A percentile compares a stretch with the other conserved stretches of the same genome.
Conservation (phyloP, 805 yeast genomes). For the Citeromyces nyonsensis region DNA sequence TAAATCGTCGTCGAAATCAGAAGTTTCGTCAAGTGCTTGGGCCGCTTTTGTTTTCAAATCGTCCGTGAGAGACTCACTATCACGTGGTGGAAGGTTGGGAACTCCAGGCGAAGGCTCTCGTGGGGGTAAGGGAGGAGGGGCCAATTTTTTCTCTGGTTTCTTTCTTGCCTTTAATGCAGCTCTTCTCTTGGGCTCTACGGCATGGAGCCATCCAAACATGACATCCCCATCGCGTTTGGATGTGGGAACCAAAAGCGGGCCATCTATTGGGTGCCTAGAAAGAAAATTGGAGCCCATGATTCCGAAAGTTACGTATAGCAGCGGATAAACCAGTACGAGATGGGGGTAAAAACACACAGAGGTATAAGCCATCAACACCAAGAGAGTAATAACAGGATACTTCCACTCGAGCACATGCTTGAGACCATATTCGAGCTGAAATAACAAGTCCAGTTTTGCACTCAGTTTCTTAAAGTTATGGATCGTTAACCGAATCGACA, state of each 20-base stretch:
- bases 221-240: background rate
- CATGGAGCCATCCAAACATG: too few relatives aligned
- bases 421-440: conserved; percentile 45
- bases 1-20: too few relatives aligned
- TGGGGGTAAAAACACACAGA: conserved; percentile 60
- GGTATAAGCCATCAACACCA: conserved; percentile 43
- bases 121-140: too few relatives aligned
- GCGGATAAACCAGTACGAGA: conserved; percentile 47
- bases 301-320: conserved; percentile 34
- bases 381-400: conserved; percentile 52
- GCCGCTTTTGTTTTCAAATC: too few relatives aligned
- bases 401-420: conserved; percentile 61
- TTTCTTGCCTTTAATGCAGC: too few relatives aligned
- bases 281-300: conserved; percentile 59
- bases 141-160: too few relatives aligned
- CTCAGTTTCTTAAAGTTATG: conserved; percentile 44
- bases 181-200: too few relatives aligned
- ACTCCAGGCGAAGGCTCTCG: too few relatives aligned
- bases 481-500: conserved; percentile 41
- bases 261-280: conserved; percentile 46
- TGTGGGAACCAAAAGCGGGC: conserved; percentile 23
- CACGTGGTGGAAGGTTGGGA: too few relatives aligned
- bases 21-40: too few relatives aligned
- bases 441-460: conserved; percentile 35
- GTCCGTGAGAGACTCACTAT: too few relatives aligned